phyloP scores from a whole-genome alignment of 257 asterid species.

The Solanum gracilifrons region DNA sequence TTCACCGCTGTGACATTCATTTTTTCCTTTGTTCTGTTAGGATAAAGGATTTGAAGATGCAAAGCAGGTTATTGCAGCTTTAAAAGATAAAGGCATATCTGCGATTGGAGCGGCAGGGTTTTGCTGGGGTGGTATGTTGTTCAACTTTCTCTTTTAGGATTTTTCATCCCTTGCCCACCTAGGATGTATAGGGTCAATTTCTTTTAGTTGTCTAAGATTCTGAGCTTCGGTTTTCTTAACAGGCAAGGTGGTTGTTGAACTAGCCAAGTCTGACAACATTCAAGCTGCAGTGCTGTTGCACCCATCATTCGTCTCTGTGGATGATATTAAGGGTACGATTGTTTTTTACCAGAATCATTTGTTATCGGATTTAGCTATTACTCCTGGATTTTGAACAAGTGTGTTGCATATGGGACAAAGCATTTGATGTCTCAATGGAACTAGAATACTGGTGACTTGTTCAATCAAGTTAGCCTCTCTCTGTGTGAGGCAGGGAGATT shows the following conservation, averaged over 20 bases:
- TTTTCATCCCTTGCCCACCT: not conserved
- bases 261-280: slow-evolving; percentile 26
- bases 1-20: not conserved
- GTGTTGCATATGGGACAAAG: not conserved
- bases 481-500: not conserved
- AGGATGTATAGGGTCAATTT: not conserved
- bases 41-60: slow-evolving; percentile 27
- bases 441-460: not conserved
- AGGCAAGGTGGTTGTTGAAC: slow-evolving; percentile 50
- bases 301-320: slow-evolving; percentile 38
- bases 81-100: slow-evolving; percentile 15
- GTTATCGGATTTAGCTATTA: not conserved
- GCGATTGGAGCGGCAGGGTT: too few species aligned
- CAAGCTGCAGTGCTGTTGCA: slow-evolving; percentile 53
- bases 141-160: not conserved
- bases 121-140: too few species aligned
- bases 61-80: slow-evolving; percentile 11
- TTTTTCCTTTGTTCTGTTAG: not conserved
- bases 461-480: not conserved
- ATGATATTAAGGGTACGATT: slow-evolving; percentile 41
- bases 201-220: not conserved
- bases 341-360: not conserved
- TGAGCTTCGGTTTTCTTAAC: slow-evolving; percentile 1
- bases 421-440: not conserved
- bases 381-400: not conserved